Conservation (phyloP, 2,329 filamentous ascomycete species). For the Claviceps fusiformis region DNA sequence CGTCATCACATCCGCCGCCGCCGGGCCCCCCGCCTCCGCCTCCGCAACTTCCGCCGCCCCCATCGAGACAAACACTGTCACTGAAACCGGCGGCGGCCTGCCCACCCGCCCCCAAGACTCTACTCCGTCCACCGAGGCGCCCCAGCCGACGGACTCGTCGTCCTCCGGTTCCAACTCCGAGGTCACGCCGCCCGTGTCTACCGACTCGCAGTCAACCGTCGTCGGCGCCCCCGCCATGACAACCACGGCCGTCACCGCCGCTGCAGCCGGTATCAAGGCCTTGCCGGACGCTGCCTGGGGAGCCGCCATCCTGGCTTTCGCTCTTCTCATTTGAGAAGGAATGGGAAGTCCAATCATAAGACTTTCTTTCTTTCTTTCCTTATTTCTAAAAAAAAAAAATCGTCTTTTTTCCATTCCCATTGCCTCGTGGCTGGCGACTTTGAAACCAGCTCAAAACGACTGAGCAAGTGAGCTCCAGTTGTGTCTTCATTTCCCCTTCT, state of each 20-base stretch:
- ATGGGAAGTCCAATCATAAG: neutral
- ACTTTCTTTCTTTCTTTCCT: neutral
- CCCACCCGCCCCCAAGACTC: neutral
- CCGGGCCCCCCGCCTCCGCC: constrained; percentile 8
- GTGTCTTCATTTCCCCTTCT: neutral
- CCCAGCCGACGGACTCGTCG: constrained; percentile 2
- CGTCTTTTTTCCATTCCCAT: too few relatives aligned
- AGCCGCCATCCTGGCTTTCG: constrained; percentile 14
- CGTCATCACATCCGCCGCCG: constrained; percentile 14
- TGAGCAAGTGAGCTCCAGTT: neutral
- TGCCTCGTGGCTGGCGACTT: neutral
- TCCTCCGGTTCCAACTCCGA: constrained; percentile 7
- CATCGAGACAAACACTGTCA: constrained; percentile 5
- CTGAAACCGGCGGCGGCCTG: neutral
- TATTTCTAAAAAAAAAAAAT: neutral
- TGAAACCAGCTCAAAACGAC: neutral
- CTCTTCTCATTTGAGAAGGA: constrained; percentile 13
- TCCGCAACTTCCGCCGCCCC: constrained; percentile 10
- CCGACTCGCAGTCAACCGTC: neutral
- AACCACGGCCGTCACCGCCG: constrained; percentile 18
- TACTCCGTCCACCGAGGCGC: constrained; percentile 5
- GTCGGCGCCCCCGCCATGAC: constrained; percentile 13
- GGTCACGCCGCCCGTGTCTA: neutral
- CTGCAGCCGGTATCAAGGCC: constrained; percentile 12
- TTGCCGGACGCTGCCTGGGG: constrained; percentile 13